Base-by-base conservation (phyloP, 73 alveolate species). In the Stentor coeruleus region DNA sequence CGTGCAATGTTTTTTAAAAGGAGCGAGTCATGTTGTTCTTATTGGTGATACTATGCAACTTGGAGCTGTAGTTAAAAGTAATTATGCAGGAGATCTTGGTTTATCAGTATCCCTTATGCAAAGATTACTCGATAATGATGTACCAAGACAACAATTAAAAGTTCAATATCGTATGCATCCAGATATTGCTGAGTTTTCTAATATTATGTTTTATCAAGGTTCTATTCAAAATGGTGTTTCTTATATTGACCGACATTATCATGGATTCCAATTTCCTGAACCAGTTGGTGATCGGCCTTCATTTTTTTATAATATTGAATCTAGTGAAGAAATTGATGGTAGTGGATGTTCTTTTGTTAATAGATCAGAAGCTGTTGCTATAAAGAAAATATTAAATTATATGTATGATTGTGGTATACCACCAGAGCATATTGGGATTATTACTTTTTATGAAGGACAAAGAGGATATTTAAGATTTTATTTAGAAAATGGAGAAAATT, bases 381-480 rank as follows among this genome's bases (percentile, higher is more conserved):
- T 98, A 41, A 99, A 94, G 88, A 81, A 89, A 38, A 81, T 97
- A 38, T 99, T 98, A 35, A 93, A 93, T 74, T 77, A 92, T 42
- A 87, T 98, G 85, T 79, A 93, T 38, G 91, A 94, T 82, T 84
- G 93, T 14, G 97, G 98, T 3, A 96, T 98, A 59, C 93, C 93
- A 76, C 96, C 99, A 0, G 95, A 91, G 74, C 96, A 96, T 82
- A 96, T 98, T 4, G 99, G 99, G 42, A 93, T 98, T 75, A 95
- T 98, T 41, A 97, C 99, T 26, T 99, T 99, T 77, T 98, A 98
- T 84, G 99, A 98, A 92, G 99, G 99, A 37, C 97, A 98, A 88
- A 86, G 99, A 84, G 94, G 98, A 59, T 96, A 86, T 85, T 93
- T 96, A n/a, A 85, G 86, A 3, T 81, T 92, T 77, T 93, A 94